Evolutionary conservation across 1,139 yeast genomes (phyloP), one percentile per base, ranked within the genome.

Genomic region (Candida tunisiensis): DNA sequence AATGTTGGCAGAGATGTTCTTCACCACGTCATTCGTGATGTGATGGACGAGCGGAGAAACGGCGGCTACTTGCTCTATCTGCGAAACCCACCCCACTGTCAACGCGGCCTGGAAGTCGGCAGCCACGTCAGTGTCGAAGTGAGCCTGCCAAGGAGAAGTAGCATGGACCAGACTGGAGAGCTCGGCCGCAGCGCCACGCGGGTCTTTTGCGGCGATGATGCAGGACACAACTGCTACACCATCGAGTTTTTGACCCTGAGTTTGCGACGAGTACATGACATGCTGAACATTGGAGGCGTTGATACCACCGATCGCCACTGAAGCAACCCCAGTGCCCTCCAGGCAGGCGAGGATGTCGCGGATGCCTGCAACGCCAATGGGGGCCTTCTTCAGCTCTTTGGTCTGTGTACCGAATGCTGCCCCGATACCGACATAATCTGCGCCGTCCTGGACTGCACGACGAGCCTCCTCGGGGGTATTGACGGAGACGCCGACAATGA

Each of bases 191-290:
- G 82, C 73, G 5, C 39, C 33, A 0, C 53, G 65, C 0, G 93
- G 75, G 36, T 71, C 65, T 7, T 43, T 39, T 3, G 65, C 55
- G 0, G 85, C 88, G 77, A 82, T 79, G 17, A 82, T 75, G 42
- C 83, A 75, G 6, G 93, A 78, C 3, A 82, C 95, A 10, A 82
- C 72, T 1, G 93, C 91, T 11, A 78, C 69, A 9, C 95, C 95
- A 43, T 78, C 83, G 4, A 77, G 48, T 63, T 61, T 3, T 10
- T 31, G 30, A 2, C 60, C 68, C 0, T 62, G 60, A 15, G 64
- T 49, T 0, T 57, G 44, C 22, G 75, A 56, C 25, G 67, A 67
- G 32, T 54, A 60, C 32, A 71, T 35, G 1, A 77, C 77, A 23
- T 66, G 55, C 14, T 65, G 60, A 2, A 71, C 67, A 47, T 80